These are phyloP conservation scores for Backusella luteola DNA, from an alignment of 192 early-diverging fungal genomes.

Conservation along the genomic window DNA sequence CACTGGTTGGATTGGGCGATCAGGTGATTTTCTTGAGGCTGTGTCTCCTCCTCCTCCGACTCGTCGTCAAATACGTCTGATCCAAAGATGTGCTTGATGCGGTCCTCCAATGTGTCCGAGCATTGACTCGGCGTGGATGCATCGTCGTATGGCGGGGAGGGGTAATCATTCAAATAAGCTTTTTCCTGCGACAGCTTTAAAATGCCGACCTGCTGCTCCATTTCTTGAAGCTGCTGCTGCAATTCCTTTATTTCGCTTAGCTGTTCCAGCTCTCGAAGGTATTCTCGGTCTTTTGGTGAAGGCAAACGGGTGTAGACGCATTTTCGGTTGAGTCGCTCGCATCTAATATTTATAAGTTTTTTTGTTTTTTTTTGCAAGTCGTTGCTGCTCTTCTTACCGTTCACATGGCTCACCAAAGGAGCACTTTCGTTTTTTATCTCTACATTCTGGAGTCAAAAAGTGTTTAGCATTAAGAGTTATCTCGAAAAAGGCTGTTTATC, in stretches of 20 bases:
- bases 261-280: background rate
- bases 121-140: background rate
- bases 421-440: conserved; percentile 23
- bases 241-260: background rate
- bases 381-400: background rate
- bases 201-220: conserved; percentile 3
- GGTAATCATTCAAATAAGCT: background rate
- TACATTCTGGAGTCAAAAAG: background rate
- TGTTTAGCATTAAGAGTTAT: background rate
- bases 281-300: conserved; percentile 19
- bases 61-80: background rate
- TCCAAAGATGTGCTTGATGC: background rate
- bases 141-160: background rate
- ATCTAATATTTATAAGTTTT: background rate
- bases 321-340: background rate
- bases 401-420: conserved; percentile 12
- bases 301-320: conserved; percentile 8
- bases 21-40: background rate
- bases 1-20: background rate
- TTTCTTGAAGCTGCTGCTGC: background rate
- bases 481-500: background rate
- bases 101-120: too few relatives aligned
- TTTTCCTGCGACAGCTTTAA: background rate
- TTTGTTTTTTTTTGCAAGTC: background rate
- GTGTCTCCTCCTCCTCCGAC: background rate